Percentiles rank a stretch among this genome's conserved stretches.
Conservation (phyloP, 345 rosid species). For the Microthlaspi erraticum region DNA sequence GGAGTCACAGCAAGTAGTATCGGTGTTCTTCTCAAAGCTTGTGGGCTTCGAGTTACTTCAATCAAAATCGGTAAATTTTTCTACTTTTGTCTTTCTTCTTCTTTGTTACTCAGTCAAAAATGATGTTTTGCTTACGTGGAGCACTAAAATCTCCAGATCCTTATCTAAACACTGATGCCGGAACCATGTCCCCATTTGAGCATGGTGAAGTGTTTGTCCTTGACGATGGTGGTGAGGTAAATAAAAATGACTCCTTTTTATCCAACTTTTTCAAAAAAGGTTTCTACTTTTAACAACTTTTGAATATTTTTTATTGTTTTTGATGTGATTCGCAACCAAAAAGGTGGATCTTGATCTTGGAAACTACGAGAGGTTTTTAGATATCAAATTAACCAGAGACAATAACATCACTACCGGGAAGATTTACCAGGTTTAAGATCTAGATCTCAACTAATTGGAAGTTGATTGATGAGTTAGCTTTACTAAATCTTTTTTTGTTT, state of each 20-base stretch:
- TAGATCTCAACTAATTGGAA: conserved; percentile 30
- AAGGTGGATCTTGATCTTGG: conserved; percentile 92
- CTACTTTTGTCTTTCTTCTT: background rate
- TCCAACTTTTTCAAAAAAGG: background rate
- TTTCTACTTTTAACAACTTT: conserved; percentile 11
- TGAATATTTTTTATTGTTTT: background rate
- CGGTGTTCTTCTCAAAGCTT: conserved; percentile 71
- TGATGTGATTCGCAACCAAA: conserved; percentile 37
- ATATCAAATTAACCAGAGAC: conserved; percentile 69
- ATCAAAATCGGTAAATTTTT: conserved; percentile 68
- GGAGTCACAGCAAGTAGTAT: conserved; percentile 75
- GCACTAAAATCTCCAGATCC: conserved; percentile 63
- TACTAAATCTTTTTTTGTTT: conserved; percentile 15
- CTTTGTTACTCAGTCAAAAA: background rate
- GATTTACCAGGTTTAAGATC: conserved; percentile 66
- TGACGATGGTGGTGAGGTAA: conserved; percentile 98
- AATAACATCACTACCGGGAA: conserved; percentile 83
- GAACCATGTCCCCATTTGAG: conserved; percentile 98
- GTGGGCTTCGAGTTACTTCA: conserved; percentile 82
- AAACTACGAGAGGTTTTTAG: conserved; percentile 79
- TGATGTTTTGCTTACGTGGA: conserved; percentile 38
- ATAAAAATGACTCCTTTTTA: background rate
- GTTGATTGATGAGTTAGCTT: conserved; percentile 30
- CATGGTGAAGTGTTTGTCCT: conserved; percentile 98
- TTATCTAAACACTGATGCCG: conserved; percentile 93